Base-by-base conservation (phyloP, 352 stramenopile species). In the Phytophthora cajani region DNA sequence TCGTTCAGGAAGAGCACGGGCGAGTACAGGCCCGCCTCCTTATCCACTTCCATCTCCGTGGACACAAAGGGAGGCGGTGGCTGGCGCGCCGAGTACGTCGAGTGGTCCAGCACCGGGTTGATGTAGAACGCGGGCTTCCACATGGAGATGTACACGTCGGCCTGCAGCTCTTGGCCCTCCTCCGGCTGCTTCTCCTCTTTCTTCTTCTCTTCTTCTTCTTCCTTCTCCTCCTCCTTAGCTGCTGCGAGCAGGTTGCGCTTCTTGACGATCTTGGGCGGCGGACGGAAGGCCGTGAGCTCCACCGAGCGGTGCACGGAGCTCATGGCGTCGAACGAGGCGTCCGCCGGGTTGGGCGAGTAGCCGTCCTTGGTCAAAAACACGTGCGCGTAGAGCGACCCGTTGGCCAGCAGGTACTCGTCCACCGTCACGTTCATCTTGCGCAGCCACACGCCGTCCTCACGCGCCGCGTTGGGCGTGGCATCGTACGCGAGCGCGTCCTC, bases 1-100 rank as follows among this genome's bases (percentile, higher is more conserved):
- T 99, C 92, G 71, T 98, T 98, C 33, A 93, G 40, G 62, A 97
- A 97, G 10, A 98, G 61, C 42, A 98, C 84, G 0, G 96, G 95
- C 60, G 91, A 82, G 76, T 98, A 98, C 64, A 83, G 60, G 16
- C 84, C 71, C 4, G 75, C 71, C 5, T 83, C 71, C 32, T 88
- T 72, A 58, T 94, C 81, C 12, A 94, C 44, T 6, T 84, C 47
- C 77, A 96, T 82, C 60, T 80, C 78, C 10, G 80, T 78, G 5
- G 72, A 74, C 50, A 95, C 74, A 51, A 95, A 95, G 21, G 87
- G 85, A 42, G 85, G 88, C 2, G 87, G 86, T 38, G 77, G 77
- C 40, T 81, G 72, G 2, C 75, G 70, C n/a, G 71, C 50, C 14
- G 83, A 85, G 67, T 92, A 94, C 54, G 87, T 80, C 6, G 81